Base-by-base conservation (phyloP, 2,329 filamentous ascomycete species). In the Drechslerella dactyloides region DNA sequence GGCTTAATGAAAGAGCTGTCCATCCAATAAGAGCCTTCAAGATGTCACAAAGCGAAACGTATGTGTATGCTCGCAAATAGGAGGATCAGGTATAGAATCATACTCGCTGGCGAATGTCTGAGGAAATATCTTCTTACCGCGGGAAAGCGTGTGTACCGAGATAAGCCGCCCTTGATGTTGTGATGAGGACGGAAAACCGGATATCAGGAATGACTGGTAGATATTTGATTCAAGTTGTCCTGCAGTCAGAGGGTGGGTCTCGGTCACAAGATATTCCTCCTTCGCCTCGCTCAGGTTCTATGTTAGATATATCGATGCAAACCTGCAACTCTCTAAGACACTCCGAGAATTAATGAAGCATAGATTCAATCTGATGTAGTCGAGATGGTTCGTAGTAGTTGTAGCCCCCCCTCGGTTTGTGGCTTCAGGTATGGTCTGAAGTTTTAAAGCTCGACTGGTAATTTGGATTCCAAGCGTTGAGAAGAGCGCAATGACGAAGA, bases 401-500 rank as follows among this genome's bases (percentile, higher is more conserved):
- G 44, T 11, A 23, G 21, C 19, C 19, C 19, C 11, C 17, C 19
- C 15, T 8, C 13, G 15, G 15, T 13, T 52, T 60, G 40, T 55
- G 40, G 37, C 24, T 35, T 61, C 21, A 46, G 23, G 42, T n/a
- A 60, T 50, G 15, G 17, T 21, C n/a, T 11, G 4, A 21, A 17
- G 15, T 5, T 48, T 21, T 21, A 5, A 48, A 48, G 44, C 44
- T 23, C 44, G 11, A 19, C 44, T 17, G 17, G 4, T 48, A 48
- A 21, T 48, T 21, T 11, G 44, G 21, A 19, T 19, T 48, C 44
- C 33, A 61, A 50, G 37, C 52, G 64, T 17, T 37, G 48, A 44
- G 35, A 42, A 62, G 48, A 57, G 46, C 53, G 50, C 44, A 48
- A 19, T 48, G 44, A n/a, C n/a, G n/a, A n/a, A n/a, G n/a, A n/a